Evolutionary conservation across 495 filamentous ascomycete species (phyloP).

Genomic region (Penicillium goetzii): DNA sequence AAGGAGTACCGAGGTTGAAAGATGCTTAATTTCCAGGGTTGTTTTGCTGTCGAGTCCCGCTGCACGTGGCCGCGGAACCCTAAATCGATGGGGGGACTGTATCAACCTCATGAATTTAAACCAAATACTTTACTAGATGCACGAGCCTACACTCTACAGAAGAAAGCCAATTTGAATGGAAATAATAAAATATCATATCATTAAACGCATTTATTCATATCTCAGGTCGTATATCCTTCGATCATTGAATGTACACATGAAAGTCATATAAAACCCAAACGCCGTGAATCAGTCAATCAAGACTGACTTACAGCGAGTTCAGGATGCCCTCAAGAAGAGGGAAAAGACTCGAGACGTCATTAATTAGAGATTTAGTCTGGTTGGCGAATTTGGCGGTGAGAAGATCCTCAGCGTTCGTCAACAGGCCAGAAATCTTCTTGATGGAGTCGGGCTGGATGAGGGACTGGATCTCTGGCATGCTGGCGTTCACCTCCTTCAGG

Average conservation of each 20-base stretch:
- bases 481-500: slow-evolving; percentile 34
- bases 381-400: slow-evolving; percentile 48
- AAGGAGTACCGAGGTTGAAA: background rate
- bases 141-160: too few relatives aligned
- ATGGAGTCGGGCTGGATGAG: slow-evolving; percentile 32
- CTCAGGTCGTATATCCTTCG: slow-evolving; percentile 23
- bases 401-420: slow-evolving; percentile 48
- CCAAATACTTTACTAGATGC: too few relatives aligned
- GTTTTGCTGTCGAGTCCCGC: background rate
- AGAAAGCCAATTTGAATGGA: background rate
- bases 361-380: slow-evolving; percentile 34
- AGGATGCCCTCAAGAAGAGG: slow-evolving; percentile 35
- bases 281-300: background rate
- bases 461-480: slow-evolving; percentile 35
- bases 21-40: background rate
- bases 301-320: slow-evolving; percentile 29
- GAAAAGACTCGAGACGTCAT: slow-evolving; percentile 32
- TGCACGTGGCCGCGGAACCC: background rate
- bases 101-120: too few relatives aligned
- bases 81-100: too few relatives aligned
- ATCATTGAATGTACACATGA: slow-evolving; percentile 23
- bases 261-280: slow-evolving; percentile 22
- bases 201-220: slow-evolving; percentile 32
- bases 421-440: slow-evolving; percentile 41
- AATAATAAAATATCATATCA: slow-evolving; percentile 15